phyloP scores from a whole-genome alignment of 1,284 basidiomycete genomes.

The Coniferiporia sulphurascens region DNA sequence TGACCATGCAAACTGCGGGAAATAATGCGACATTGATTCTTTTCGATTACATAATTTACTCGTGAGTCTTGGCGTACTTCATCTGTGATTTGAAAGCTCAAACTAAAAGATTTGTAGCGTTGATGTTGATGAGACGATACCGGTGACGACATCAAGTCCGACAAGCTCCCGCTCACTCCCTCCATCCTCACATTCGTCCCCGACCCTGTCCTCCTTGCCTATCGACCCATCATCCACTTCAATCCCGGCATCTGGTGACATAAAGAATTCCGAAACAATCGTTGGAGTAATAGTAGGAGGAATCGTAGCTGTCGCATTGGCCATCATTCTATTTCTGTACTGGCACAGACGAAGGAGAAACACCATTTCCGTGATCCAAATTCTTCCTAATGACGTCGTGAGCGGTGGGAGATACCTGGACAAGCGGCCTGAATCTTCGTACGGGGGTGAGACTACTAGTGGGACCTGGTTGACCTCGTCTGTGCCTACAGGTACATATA shows the following conservation, averaged over 20 bases:
- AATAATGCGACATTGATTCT: conserved; percentile 2
- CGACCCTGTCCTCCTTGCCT: not conserved
- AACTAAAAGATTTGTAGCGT: not conserved
- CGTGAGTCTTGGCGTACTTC: not conserved
- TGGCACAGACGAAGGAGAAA: not conserved
- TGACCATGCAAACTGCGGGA: conserved; percentile 3
- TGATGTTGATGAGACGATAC: not conserved
- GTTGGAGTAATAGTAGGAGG: not conserved
- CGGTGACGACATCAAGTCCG: not conserved
- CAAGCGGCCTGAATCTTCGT: too few species aligned
- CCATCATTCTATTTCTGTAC: not conserved
- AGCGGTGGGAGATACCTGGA: too few species aligned
- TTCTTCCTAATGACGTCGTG: too few species aligned
- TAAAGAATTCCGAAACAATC: not conserved
- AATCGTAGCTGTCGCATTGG: not conserved
- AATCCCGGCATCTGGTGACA: not conserved
- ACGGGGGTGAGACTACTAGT: too few species aligned
- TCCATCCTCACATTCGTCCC: not conserved
- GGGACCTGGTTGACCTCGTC: too few species aligned
- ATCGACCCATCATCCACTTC: not conserved
- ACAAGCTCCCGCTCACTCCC: not conserved
- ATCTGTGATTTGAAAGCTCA: not conserved
- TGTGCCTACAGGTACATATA: too few species aligned
- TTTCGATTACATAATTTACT: conserved; percentile 14
- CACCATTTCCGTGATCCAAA: too few species aligned